Base-by-base conservation (phyloP, 345 rosid genomes). In the Melaleuca alternifolia region DNA sequence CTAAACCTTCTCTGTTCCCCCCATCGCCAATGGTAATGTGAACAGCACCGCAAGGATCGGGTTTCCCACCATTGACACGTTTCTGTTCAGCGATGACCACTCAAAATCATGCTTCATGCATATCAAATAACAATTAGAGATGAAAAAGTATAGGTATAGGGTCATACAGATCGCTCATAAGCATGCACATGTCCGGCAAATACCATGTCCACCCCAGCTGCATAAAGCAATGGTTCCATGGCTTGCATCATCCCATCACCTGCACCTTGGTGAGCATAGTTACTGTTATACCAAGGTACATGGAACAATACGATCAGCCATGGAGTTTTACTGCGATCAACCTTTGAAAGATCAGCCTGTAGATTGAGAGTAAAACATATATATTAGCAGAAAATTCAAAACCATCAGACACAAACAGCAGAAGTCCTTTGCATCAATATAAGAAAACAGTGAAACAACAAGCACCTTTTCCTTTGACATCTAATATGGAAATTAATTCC, bases 151-250 rank as follows among this genome's bases (percentile, higher is more conserved):
- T 16, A 33, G 61, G 9, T 62, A 20, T 24, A 82, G 76, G 76
- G 46, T 21, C 93, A 85, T 92, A 97, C 99, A 87, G 97, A 84
- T 86, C 96, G 96, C 91, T 97, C 99, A 85, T 97, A 97, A 87
- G 99, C 98, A 93, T 97, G 99, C 57, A 97, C 99, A 86, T 96
- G 98, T 24, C 99, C 99, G 53, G 98, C 91, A 33, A 97, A 87
- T 53, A 95, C 89, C 9, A 97, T 53, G 89, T 97, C 99, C 51
- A 92, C 99, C 82, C 95, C 88, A 86, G 96, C 97, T 50, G 95
- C 94, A 88, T 93, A 91, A 52, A 97, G 93, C 89, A 97, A 88
- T 57, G 97, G 97, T 92, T 97, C 99, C 97, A 95, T 93, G 86
- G 92, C 91, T 85, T 85, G 93, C 98, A 93, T 95, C 99, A 97